Evolutionary conservation across 2,329 filamentous ascomycete species (phyloP), one percentile per base, ranked within the genome.

Genomic region (Colletotrichum aenigma): DNA sequence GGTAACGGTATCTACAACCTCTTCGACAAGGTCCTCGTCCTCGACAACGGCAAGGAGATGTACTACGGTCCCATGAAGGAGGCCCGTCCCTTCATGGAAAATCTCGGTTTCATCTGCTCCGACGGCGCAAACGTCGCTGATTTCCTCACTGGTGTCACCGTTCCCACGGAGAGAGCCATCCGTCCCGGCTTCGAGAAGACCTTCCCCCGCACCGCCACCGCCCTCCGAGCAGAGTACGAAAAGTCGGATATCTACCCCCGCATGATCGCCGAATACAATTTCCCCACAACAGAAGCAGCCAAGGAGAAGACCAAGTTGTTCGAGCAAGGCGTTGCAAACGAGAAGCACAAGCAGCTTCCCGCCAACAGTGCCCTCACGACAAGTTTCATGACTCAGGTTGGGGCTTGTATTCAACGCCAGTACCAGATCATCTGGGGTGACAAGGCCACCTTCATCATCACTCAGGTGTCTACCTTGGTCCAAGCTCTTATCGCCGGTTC

Each of bases 1-100:
- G 91, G 92, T 7, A 93, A 94, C 71, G 91, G 89, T 28, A 94
- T 94, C 74, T 94, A 93, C 81, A 86, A 93, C 30, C 87, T 92
- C 0, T 94, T 94, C 80, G 92, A 94, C 81, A 94, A 94, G 80
- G 92, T 94, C 0, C 86, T 94, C 1, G 89, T 94, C 10, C 87
- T 94, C 5, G 92, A 94, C 62, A 89, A 91, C 73, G 93, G 93
- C 62, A 91, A 91, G 76, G 82, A 94, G 78, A 88, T 94, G 61
- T 94, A 89, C 84, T 94, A 93, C 77, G 93, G 93, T 0, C 88
- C 92, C 0, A 85, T 87, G 77, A 83, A 87, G 7, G 86, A 92
- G 75, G 93, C 93, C 0, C 84, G 87, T 6, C 89, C 91, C 1
- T 94, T 93, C 79, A 93, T 94, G 88, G 91, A 94, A 79, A 82